Evolutionary conservation across 2,329 filamentous ascomycete genomes (phyloP).

Genomic region (Metarhizium album): DNA sequence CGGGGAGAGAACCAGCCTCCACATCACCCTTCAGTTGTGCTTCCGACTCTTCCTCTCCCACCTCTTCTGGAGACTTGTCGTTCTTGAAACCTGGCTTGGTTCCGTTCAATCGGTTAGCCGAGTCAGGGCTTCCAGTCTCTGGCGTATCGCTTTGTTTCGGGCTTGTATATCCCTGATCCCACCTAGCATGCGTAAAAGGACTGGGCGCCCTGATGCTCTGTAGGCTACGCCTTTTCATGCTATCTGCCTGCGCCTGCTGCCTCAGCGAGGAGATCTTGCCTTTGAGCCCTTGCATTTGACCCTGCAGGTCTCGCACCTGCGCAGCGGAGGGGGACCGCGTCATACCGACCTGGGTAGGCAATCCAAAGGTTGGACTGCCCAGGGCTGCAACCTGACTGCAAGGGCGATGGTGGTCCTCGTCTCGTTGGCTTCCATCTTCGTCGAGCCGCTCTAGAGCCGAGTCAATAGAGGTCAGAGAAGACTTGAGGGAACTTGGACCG

Average conservation of each 20-base stretch:
- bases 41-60: conserved; percentile 3
- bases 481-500: conserved; percentile 18
- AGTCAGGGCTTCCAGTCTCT: conserved; percentile 7
- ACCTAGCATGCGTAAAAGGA: conserved; percentile 61
- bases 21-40: conserved; percentile 4
- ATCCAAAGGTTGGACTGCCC: conserved; percentile 35
- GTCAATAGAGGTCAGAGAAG: conserved; percentile 30
- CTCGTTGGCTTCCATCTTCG: conserved; percentile 32
- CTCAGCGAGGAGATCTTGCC: conserved; percentile 74
- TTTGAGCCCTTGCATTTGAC: conserved; percentile 78
- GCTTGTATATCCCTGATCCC: conserved; percentile 17
- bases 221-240: conserved; percentile 63
- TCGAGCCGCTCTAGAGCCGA: conserved; percentile 39
- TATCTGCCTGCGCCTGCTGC: conserved; percentile 70
- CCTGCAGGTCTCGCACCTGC: conserved; percentile 62
- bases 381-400: conserved; percentile 25
- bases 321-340: conserved; percentile 61
- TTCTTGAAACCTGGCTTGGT: not conserved
- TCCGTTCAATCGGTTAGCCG: not conserved
- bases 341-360: conserved; percentile 35
- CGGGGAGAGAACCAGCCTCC: not conserved
- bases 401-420: conserved; percentile 16
- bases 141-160: conserved; percentile 9
- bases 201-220: conserved; percentile 66
- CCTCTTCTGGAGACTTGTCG: not conserved